Base-by-base conservation (phyloP, 2,329 filamentous ascomycete genomes). In the Lasiodiplodia citricola region DNA sequence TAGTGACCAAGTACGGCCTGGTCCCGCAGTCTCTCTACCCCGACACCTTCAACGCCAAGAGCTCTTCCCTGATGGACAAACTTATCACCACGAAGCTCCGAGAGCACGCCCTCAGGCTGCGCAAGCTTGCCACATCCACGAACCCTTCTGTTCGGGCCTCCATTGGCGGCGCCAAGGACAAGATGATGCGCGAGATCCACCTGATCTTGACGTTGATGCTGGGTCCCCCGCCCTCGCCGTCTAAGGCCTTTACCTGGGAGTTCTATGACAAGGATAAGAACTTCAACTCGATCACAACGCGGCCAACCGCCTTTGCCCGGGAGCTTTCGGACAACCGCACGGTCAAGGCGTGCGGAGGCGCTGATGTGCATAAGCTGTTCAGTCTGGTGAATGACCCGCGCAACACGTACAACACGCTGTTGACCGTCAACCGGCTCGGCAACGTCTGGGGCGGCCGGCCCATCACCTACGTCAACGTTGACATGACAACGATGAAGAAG, bases 1-100 rank as follows among this genome's bases (percentile, higher is more conserved):
- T 97, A 11, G 92, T 97, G 5, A 82, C 88, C 55, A 97, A 97
- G 81, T 97, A 97, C 75, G 94, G 94, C 35, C 87, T 97, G n/a
- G 90, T 96, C 0, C 93, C 93, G 3, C 92, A 96, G 77, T 82
- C 84, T 0, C 80, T 97, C 2, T 97, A 96, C 76, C 93, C 93
- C 0, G 94, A 97, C 77, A 89, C 87, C 66, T 95, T 87, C 85
- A 95, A 92, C 77, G 92, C 93, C 4, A 87, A 87, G 83, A 89
- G 90, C 74, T 92, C 91, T 31, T 80, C 84, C 1, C 84, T 87
- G 21, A 88, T 97, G 82, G 92, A 94, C 76, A 85, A 82, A 66
- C 83, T 96, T 37, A 84, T 97, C 70, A 94, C 92, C 13, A 94
- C 90, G 21, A 96, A 96, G 82, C 86, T 97, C 41, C 90, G 94